These are phyloP conservation scores for Suillus clintonianus DNA, from an alignment of 768 basidiomycete genomes.

Conservation along the genomic window DNA sequence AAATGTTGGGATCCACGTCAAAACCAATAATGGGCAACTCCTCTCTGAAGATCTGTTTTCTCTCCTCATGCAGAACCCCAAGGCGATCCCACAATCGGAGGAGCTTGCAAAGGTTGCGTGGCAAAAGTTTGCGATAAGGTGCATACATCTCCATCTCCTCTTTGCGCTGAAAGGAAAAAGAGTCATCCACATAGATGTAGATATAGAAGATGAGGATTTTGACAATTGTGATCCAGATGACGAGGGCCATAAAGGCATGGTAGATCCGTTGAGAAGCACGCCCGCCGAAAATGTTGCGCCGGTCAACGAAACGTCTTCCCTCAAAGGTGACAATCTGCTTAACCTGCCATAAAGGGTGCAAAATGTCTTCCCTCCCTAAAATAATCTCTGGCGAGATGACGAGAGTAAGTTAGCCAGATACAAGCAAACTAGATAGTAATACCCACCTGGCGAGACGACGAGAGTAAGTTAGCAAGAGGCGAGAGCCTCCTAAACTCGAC, in stretches of 20 bases:
- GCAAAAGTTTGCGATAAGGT: conserved; percentile 21
- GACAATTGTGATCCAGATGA: conserved; percentile 16
- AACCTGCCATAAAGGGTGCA: conserved; percentile 38
- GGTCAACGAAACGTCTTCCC: conserved; percentile 23
- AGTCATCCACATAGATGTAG: no score
- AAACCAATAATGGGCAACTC: conserved; percentile 31
- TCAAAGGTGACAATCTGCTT: conserved; percentile 35
- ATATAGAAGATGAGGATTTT: no score
- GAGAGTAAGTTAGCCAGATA: no score
- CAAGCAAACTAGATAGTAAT: no score
- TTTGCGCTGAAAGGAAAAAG: no score
- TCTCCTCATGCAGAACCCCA: conserved; percentile 25
- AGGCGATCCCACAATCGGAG: conserved; percentile 27
- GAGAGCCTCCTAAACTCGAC: no score
- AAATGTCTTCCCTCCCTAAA: no score
- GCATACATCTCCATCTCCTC: neutral
- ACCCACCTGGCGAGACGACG: no score
- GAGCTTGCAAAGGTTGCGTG: conserved; percentile 21
- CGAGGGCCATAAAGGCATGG: conserved; percentile 32
- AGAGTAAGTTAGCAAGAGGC: no score
- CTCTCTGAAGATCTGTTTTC: conserved; percentile 28
- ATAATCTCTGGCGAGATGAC: no score
- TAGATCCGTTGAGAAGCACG: conserved; percentile 24
- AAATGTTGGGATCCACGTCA: conserved; percentile 20
- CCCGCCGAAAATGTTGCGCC: conserved; percentile 25